These are phyloP conservation scores for Fagus sylvatica DNA, from an alignment of 306 rosid species.

Conservation along the genomic window DNA sequence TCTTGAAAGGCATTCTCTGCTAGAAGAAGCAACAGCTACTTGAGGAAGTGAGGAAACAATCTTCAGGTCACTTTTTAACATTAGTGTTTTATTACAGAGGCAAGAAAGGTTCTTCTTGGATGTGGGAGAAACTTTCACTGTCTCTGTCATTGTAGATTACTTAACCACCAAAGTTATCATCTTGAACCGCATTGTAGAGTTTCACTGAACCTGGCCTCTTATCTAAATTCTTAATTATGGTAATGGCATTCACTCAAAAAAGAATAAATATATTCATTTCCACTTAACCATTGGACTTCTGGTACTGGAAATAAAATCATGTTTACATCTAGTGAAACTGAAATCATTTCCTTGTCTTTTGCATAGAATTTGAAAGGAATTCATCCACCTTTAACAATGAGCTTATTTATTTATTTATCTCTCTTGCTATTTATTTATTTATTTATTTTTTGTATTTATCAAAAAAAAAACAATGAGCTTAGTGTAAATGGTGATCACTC, in stretches of 20 bases:
- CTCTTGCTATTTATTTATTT: too few relatives aligned
- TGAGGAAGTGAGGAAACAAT: conserved; percentile 23
- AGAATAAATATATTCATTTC: background rate
- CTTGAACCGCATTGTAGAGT: background rate
- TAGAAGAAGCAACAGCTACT: conserved; percentile 38
- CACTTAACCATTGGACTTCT: background rate
- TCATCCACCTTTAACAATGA: background rate
- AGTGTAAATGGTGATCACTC: too few relatives aligned
- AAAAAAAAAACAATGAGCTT: too few relatives aligned
- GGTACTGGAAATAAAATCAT: background rate
- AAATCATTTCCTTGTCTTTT: background rate
- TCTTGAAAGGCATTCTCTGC: conserved; percentile 56
- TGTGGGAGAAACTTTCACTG: conserved; percentile 17
- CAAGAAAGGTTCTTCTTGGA: conserved; percentile 11
- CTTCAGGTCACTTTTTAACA: conserved; percentile 13
- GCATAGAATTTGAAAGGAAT: conserved; percentile 1
- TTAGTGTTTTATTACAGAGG: background rate
- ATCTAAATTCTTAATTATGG: background rate
- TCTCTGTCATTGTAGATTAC: background rate
- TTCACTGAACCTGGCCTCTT: background rate
- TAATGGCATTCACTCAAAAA: background rate
- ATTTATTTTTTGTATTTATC: too few relatives aligned
- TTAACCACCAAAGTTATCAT: background rate
- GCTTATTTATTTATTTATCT: too few relatives aligned
- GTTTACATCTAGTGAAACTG: background rate